These are phyloP conservation scores for Cystofilobasidium ferigula DNA, from an alignment of 768 basidiomycete genomes.

Conservation along the genomic window DNA sequence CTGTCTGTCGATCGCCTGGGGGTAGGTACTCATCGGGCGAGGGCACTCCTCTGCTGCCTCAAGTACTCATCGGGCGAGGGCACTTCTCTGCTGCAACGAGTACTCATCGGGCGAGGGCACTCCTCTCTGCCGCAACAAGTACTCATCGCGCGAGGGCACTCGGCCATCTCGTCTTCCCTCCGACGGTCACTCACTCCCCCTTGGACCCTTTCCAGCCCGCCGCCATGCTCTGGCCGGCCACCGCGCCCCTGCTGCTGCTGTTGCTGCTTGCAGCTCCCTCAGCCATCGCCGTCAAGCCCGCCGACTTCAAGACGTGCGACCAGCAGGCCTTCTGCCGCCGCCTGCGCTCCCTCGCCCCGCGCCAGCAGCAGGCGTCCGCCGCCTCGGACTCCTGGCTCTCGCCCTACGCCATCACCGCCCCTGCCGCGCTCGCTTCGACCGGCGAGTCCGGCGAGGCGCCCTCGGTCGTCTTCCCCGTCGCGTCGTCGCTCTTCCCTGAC, in stretches of 20 bases:
- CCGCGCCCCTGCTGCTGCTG: not conserved
- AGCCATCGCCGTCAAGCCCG: conserved; percentile 42
- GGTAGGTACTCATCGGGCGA: too few relatives aligned
- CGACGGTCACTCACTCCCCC: not conserved
- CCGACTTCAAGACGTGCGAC: conserved; percentile 90
- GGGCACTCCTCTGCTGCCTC: too few relatives aligned
- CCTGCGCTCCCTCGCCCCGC: conserved; percentile 68
- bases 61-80: too few relatives aligned
- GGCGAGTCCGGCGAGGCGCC: not conserved
- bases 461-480: conserved; percentile 48
- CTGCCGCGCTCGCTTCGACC: conserved; percentile 35
- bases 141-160: not conserved
- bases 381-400: conserved; percentile 54
- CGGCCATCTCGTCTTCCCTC: not conserved
- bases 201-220: not conserved
- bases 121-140: too few relatives aligned
- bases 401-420: conserved; percentile 66
- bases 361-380: conserved; percentile 51
- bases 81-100: too few relatives aligned
- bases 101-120: too few relatives aligned
- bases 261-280: not conserved
- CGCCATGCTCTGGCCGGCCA: not conserved
- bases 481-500: conserved; percentile 69
- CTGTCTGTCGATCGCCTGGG: too few relatives aligned
- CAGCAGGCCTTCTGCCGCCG: conserved; percentile 91